A percentile compares a stretch with the other conserved stretches of the same genome.
Evolutionary conservation across 805 yeast genomes (phyloP).

Genomic region (Cyberlindnera saturnus): DNA sequence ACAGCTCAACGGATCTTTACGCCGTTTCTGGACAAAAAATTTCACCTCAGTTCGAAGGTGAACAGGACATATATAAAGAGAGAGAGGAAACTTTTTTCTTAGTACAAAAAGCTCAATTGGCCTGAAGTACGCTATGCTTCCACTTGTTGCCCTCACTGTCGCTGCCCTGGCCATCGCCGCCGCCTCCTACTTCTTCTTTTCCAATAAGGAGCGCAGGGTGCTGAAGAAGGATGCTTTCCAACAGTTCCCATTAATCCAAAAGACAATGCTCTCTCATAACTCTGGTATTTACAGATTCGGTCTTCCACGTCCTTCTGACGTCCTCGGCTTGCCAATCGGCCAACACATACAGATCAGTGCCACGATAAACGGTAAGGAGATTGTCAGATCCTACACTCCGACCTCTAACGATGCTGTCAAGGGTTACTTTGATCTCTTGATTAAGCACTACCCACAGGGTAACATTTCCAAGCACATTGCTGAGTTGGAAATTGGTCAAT

Average conservation of each 20-base stretch:
- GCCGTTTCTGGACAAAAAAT: too few species aligned
- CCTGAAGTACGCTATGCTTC: not conserved
- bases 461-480: slow-evolving; percentile 74
- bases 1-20: too few species aligned
- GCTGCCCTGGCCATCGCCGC: slow-evolving; percentile 8
- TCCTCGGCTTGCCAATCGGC: slow-evolving; percentile 87
- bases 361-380: slow-evolving; percentile 68
- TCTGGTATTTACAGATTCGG: slow-evolving; percentile 80
- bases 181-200: slow-evolving; percentile 5
- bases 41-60: too few species aligned
- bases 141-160: slow-evolving; percentile 6
- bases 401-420: slow-evolving; percentile 71
- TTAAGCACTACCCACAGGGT: slow-evolving; percentile 82
- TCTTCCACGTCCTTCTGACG: slow-evolving; percentile 66
- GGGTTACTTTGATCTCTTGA: slow-evolving; percentile 80
- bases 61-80: not conserved
- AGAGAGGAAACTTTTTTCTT: not conserved
- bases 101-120: not conserved
- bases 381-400: slow-evolving; percentile 87
- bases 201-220: slow-evolving; percentile 27
- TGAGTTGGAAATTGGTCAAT: slow-evolving; percentile 70
- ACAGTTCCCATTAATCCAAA: slow-evolving; percentile 74
- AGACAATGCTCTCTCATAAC: slow-evolving; percentile 71
- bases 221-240: slow-evolving; percentile 63
- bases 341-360: slow-evolving; percentile 87